Evolutionary conservation across 2,329 filamentous ascomycete species (phyloP), one percentile per base, ranked within the genome.

Genomic region (Monilinia aucupariae): DNA sequence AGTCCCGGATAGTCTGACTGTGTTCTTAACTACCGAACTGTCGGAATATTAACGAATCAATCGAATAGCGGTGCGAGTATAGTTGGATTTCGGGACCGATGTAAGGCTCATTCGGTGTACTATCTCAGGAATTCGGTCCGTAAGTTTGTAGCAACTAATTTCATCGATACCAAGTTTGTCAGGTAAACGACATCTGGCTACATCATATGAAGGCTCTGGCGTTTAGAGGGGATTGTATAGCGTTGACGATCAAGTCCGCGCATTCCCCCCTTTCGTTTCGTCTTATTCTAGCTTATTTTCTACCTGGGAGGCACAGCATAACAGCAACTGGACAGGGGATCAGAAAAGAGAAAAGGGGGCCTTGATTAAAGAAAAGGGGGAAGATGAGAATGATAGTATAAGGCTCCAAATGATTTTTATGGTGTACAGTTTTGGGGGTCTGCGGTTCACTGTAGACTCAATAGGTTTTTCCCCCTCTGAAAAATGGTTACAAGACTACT

Each of bases 1-100:
- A 56, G 53, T 56, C 53, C 53, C 27, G 53, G 32, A 22, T 47
- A 25, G n/a, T 43, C 54, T 58, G 54, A 58, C 54, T 58, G 54
- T 48, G 30, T 32, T 47, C 48, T 32, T 32, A 25, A 47, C 41
- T 58, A 27, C 54, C 54, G 54, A 58, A 34, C 20, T 13, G n/a
- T 34, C 27, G 30, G 27, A 34, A 47, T 25, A 47, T 47, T 25
- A 27, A 56, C 41, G 2, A 4, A 12, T 56, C 9, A 8, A 13
- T 56, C 5, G 22, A 32, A 45, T 20, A 22, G 27, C 27, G 7
- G 27, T 47, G 20, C 25, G 17, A 43, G 17, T 43, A 34, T 10
- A 45, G 27, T 47, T 39, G 20, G 20, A 56, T 55, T 7, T 55
- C 39, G 54, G 41, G 22, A 56, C 41, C 41, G 20, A 47, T 34